phyloP scores from a whole-genome alignment of 2,329 filamentous ascomycete species.

The Phaeosphaeriaceae sp. region DNA sequence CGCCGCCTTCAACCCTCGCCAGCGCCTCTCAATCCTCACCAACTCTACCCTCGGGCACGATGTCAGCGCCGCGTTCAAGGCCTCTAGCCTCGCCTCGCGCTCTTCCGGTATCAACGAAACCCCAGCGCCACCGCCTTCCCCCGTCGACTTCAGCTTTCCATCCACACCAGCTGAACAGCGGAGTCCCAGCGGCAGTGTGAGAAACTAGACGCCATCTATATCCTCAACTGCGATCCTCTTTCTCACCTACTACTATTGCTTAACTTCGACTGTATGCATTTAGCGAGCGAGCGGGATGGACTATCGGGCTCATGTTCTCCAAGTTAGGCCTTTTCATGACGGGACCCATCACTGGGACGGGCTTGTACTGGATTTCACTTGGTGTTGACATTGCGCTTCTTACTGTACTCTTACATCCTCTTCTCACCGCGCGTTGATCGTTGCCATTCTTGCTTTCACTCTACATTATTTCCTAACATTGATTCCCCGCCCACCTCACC shows the following conservation, averaged over 20 bases:
- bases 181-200: slow-evolving; percentile 28
- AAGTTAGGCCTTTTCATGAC: background rate
- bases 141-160: slow-evolving; percentile 50
- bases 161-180: slow-evolving; percentile 37
- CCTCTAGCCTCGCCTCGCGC: slow-evolving; percentile 37
- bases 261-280: slow-evolving; percentile 37
- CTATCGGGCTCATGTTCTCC: background rate
- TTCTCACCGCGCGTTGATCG: background rate
- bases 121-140: slow-evolving; percentile 50
- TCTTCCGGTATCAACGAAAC: slow-evolving; percentile 44
- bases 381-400: background rate
- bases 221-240: background rate
- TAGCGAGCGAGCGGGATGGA: slow-evolving; percentile 26
- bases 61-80: slow-evolving; percentile 50
- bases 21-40: slow-evolving; percentile 51
- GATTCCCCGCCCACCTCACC: background rate
- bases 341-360: background rate
- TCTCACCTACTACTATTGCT: slow-evolving; percentile 5
- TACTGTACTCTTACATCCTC: slow-evolving; percentile 3
- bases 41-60: slow-evolving; percentile 50
- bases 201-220: slow-evolving; percentile 16
- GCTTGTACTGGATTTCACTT: slow-evolving; percentile 2
- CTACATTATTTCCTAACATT: background rate
- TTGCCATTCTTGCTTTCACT: background rate
- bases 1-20: slow-evolving; percentile 42